phyloP scores from a whole-genome alignment of 2,329 filamentous ascomycete genomes.

The Monascus ruber region DNA sequence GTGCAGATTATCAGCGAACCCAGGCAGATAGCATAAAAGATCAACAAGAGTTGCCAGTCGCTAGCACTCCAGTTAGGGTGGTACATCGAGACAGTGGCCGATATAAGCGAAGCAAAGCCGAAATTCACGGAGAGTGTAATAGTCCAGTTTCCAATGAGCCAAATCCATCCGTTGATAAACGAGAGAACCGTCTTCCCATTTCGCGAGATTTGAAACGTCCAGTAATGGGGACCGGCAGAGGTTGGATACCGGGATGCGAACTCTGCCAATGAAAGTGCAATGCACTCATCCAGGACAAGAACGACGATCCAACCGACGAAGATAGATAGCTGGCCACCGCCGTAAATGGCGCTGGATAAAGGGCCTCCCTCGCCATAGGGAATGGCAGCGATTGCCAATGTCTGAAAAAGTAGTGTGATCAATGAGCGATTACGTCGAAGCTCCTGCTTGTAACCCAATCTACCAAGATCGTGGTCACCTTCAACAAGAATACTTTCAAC shows the following conservation, averaged over 20 bases:
- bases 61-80: constrained; percentile 42
- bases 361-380: constrained; percentile 40
- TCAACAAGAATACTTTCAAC: constrained; percentile 13
- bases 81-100: constrained; percentile 43
- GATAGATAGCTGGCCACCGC: constrained; percentile 42
- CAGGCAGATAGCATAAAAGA: constrained; percentile 59
- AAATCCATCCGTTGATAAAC: constrained; percentile 44
- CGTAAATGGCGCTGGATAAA: constrained; percentile 32
- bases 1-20: constrained; percentile 54
- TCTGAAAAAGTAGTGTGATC: constrained; percentile 50
- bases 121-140: constrained; percentile 45
- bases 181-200: constrained; percentile 36
- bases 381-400: constrained; percentile 49
- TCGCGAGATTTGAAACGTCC: constrained; percentile 39
- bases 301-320: constrained; percentile 48
- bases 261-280: constrained; percentile 41
- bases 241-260: constrained; percentile 43
- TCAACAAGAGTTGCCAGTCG: constrained; percentile 57
- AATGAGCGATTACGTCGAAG: constrained; percentile 49
- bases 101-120: constrained; percentile 44
- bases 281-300: constrained; percentile 41
- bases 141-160: constrained; percentile 43
- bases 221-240: constrained; percentile 43
- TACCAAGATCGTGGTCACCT: constrained; percentile 21
- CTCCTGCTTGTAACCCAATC: constrained; percentile 49